Base-by-base conservation (phyloP, 75 land plant species). In the Pinus albicaulis region DNA sequence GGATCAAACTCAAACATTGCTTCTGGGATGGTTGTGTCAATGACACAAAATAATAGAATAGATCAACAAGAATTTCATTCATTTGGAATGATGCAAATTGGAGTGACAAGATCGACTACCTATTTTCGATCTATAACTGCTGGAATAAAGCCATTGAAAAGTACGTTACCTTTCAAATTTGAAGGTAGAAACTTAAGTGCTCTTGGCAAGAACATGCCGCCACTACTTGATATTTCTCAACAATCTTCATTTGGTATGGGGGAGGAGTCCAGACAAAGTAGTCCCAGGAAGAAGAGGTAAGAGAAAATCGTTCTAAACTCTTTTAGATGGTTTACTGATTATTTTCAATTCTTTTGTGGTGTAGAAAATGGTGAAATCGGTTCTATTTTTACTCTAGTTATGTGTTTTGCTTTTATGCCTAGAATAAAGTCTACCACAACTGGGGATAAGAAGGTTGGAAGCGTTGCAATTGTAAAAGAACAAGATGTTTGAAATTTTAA, bases 401-500 rank as follows among this genome's bases (percentile, higher is more conserved):
- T 76, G 52, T 56, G 75, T 86, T 31, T 76, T 28, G 52, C 55
- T 78, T 57, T 7, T 16, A 72, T 62, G 78, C 85, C 36, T 86
- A 92, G 92, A 82, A 86, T 85, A 63, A 87, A 77, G 77, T 31
- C 76, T 57, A 52, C 73, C 75, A 38, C 80, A 59, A 75, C 73
- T 52, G 81, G 76, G 24, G 97, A 91, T 34, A 70, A 80, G 92
- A 91, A 26, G 73, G 85, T 20, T 98, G 95, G 86, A 92, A 91
- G 81, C 86, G 90, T 26, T 95, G 98, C 56, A 90, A 92, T 77
- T 95, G 98, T 73, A 95, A 95, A 76, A 95, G 86, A 55, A 92
- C 98, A 57, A 95, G 89, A 78, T 92, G 98, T 79, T 84, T 98
- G 76, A 98, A 98, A 59, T 87, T 98, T 98, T 98, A 78, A 88